Conservation (phyloP, 768 basidiomycete genomes). For the Trametes gibbosa region DNA sequence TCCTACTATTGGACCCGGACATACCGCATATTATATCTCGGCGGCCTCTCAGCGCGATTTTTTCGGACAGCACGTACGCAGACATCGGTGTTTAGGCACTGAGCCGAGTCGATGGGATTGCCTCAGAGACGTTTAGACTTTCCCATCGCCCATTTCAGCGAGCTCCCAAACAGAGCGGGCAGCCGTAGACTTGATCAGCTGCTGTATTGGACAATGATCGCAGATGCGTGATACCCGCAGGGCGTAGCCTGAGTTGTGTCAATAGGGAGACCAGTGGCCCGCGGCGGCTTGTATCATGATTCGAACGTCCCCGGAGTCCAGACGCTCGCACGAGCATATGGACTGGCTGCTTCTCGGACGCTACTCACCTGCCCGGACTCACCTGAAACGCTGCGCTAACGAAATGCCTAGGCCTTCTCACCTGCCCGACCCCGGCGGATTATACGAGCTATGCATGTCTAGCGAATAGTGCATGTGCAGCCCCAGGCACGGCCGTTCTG, state of each 20-base stretch:
- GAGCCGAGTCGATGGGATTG: not conserved
- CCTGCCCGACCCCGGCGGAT: not conserved
- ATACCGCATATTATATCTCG: not conserved
- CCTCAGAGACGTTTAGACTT: slow-evolving; percentile 1
- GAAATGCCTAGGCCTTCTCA: not conserved
- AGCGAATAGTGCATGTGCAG: slow-evolving; percentile 4
- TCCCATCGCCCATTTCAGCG: not conserved
- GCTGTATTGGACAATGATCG: slow-evolving; percentile 7
- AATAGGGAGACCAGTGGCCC: not conserved
- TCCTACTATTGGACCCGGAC: not conserved
- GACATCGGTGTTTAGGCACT: not conserved
- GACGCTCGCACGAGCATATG: not conserved
- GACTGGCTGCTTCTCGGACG: not conserved
- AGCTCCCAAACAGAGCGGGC: not conserved
- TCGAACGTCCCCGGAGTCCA: not conserved
- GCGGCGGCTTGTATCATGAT: not conserved
- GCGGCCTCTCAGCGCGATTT: not conserved
- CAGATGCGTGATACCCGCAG: not conserved
- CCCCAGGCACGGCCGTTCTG: slow-evolving; percentile 10
- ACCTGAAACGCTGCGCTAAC: slow-evolving; percentile 4
- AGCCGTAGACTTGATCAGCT: not conserved
- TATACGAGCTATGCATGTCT: not conserved
- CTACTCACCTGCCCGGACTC: not conserved
- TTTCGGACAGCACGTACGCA: not conserved
- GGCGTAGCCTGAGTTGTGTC: slow-evolving; percentile 12